These are phyloP conservation scores for Stylosanthes scabra DNA, from an alignment of 331 rosid genomes.

Conservation along the genomic window DNA sequence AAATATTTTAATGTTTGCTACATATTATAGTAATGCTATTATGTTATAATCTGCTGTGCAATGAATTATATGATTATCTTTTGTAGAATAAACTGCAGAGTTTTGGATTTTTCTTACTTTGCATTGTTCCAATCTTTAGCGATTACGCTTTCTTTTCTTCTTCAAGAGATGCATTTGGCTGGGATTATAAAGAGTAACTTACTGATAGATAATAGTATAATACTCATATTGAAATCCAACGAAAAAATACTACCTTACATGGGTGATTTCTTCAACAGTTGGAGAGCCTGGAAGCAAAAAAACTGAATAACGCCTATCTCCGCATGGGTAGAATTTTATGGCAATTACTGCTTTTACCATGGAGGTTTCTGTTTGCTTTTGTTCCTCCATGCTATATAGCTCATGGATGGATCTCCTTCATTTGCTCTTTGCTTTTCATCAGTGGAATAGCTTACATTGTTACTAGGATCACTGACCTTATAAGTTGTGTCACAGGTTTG, in stretches of 20 bases:
- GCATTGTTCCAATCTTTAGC: neutral
- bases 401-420: slow-evolving; percentile 95
- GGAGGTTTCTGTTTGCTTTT: slow-evolving; percentile 87
- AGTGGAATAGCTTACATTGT: slow-evolving; percentile 88
- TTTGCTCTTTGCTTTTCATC: slow-evolving; percentile 83
- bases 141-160: neutral
- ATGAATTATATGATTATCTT: slow-evolving; percentile 8
- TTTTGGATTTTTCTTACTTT: slow-evolving; percentile 23
- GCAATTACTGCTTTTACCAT: slow-evolving; percentile 74
- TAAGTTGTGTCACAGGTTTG: slow-evolving; percentile 96
- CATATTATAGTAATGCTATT: neutral
- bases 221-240: slow-evolving; percentile 11
- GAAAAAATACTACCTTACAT: neutral
- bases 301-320: slow-evolving; percentile 46
- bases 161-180: neutral
- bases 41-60: neutral
- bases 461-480: slow-evolving; percentile 81
- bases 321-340: slow-evolving; percentile 61
- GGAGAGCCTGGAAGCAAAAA: slow-evolving; percentile 63
- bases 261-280: slow-evolving; percentile 59
- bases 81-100: neutral
- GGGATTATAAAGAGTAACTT: slow-evolving; percentile 29
- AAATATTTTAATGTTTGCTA: neutral
- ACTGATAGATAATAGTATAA: neutral
- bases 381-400: slow-evolving; percentile 88